These are phyloP conservation scores for Apocynum venetum DNA, from an alignment of 257 asterid species.

Conservation along the genomic window DNA sequence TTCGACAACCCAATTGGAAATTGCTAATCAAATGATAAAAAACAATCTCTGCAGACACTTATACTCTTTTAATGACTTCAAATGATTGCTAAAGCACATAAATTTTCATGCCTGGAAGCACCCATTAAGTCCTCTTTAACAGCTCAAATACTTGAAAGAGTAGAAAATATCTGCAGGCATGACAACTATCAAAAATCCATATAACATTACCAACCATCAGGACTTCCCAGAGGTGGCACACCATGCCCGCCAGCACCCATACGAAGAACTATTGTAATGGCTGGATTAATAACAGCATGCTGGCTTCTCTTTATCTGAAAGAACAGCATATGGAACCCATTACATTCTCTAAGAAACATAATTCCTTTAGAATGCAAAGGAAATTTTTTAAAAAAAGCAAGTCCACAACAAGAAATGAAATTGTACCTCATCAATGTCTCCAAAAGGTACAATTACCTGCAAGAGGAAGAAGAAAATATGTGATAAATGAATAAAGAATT, in stretches of 20 bases:
- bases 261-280: slow-evolving; percentile 73
- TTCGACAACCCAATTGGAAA: neutral
- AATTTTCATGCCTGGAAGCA: neutral
- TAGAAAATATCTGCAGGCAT: neutral
- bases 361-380: slow-evolving; percentile 15
- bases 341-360: slow-evolving; percentile 14
- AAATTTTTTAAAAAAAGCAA: slow-evolving; percentile 5
- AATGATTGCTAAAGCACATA: neutral
- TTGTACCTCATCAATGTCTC: slow-evolving; percentile 88
- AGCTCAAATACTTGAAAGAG: neutral
- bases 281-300: slow-evolving; percentile 89
- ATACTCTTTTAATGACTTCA: neutral
- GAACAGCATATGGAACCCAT: slow-evolving; percentile 15
- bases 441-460: slow-evolving; percentile 82
- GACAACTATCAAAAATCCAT: neutral
- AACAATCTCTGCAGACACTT: neutral
- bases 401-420: slow-evolving; percentile 19
- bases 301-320: slow-evolving; percentile 83
- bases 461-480: slow-evolving; percentile 23
- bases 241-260: slow-evolving; percentile 91
- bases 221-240: slow-evolving; percentile 78
- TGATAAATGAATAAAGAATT: slow-evolving; percentile 16
- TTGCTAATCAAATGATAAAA: neutral
- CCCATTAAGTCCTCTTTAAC: neutral
- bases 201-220: slow-evolving; percentile 63